Base-by-base conservation (phyloP, 2,329 filamentous ascomycete species). In the Paecilomyces fulvus region DNA sequence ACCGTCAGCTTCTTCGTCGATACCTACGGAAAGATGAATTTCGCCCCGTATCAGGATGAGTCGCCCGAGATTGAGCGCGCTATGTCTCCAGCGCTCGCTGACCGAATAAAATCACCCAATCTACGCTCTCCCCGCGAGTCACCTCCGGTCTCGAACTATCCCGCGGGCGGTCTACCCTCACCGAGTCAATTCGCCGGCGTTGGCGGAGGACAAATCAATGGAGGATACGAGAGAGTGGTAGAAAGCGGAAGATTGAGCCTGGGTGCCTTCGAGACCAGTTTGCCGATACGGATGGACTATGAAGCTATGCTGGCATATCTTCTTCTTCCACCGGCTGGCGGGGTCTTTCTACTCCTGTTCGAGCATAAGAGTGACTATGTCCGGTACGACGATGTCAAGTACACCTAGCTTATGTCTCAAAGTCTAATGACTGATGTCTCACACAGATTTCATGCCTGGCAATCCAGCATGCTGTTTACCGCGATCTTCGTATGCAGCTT, bases 311-410 rank as follows among this genome's bases (percentile, higher is more conserved):
- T 96, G 67, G 92, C 94, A 54, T 99, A 99, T 72, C 70, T 96
- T 59, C 78, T 88, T 52, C 75, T 95, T 12, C 94, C 94, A 60
- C 94, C 94, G 1, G 80, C 92, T 0, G 94, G 92, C 2, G 89
- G 88, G 2, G 89, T 96, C 25, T 72, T 96, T 62, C 74, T 99
- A 64, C 74, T 99, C 63, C 82, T 97, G 49, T 71, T 92, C 60
- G 94, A 99, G 80, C 85, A 92, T 68, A 94, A 96, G 78, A 96
- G 91, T 69, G 94, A 99, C 75, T 99, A 96, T 73, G 94, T 99
- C 56, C 83, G 94, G 89, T 92, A 75, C 69, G 71, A 64, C 53
- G 25, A 9, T 25, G 11, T 23, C 17, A 3, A 28, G 20, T n/a
- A 12, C 17, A 3, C 20, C 11, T 43, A 3, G 11, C 6, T 49